Evolutionary conservation across 805 yeast genomes (phyloP).

Genomic region (Candida hispaniensis): DNA sequence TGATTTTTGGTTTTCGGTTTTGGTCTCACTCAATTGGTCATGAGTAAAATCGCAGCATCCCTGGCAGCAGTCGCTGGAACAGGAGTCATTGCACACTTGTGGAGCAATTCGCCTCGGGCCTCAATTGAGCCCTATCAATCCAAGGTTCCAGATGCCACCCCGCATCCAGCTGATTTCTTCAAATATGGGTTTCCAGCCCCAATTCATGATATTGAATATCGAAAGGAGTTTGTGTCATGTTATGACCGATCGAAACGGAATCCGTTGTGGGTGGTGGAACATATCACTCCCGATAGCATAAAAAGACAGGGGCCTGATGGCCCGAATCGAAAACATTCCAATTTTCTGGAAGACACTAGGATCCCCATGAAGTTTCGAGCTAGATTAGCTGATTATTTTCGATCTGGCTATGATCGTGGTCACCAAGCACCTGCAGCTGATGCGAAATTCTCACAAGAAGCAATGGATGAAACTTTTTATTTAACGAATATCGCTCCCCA

Average conservation of each 20-base stretch:
- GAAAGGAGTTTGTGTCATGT: constrained; percentile 72
- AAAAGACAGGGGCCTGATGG: constrained; percentile 29
- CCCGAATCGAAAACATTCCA: constrained; percentile 61
- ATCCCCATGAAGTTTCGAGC: constrained; percentile 73
- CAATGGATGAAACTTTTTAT: constrained; percentile 91
- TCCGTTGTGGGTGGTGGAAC: constrained; percentile 75
- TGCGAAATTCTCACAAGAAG: constrained; percentile 79
- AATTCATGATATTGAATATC: constrained; percentile 64
- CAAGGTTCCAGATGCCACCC: constrained; percentile 2
- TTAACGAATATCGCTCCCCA: constrained; percentile 92
- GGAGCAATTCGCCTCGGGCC: constrained; percentile 10
- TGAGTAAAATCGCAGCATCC: constrained; percentile 14
- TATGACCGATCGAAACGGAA: constrained; percentile 76
- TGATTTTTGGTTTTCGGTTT: neutral
- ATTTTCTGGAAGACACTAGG: constrained; percentile 76
- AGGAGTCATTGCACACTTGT: constrained; percentile 12
- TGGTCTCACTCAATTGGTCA: too few species aligned
- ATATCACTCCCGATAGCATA: constrained; percentile 65
- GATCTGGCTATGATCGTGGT: constrained; percentile 94
- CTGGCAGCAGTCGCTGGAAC: constrained; percentile 14
- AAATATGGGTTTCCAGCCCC: constrained; percentile 96
- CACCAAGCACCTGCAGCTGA: constrained; percentile 98
- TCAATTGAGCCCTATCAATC: constrained; percentile 1
- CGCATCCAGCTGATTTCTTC: constrained; percentile 13
- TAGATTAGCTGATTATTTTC: constrained; percentile 70